Percentiles rank a stretch among this genome's conserved stretches.
Conservation (phyloP, 129 eudicot species). For the Artemisia argyi region DNA sequence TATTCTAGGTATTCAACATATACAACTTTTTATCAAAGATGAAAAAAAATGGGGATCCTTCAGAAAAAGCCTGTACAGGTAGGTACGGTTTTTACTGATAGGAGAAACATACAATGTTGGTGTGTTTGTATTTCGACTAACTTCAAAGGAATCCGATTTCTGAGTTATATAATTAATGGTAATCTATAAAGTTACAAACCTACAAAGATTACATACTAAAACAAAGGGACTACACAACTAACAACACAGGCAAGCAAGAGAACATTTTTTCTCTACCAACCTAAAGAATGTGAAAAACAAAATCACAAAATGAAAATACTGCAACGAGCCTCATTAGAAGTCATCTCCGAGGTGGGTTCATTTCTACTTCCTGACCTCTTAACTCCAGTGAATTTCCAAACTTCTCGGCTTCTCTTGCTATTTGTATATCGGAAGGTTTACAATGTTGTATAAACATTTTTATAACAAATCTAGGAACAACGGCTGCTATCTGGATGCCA, state of each 20-base stretch:
- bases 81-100: conserved; percentile 12
- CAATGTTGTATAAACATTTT: conserved; percentile 51
- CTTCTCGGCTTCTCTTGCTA: conserved; percentile 91
- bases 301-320: conserved; percentile 8
- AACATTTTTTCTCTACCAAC: conserved; percentile 33
- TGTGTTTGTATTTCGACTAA: conserved; percentile 26
- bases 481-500: conserved; percentile 52
- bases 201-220: conserved; percentile 24
- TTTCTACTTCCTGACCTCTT: conserved; percentile 55
- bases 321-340: conserved; percentile 16
- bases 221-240: conserved; percentile 25
- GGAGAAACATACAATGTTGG: conserved; percentile 18
- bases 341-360: conserved; percentile 57
- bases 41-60: neutral
- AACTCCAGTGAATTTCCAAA: conserved; percentile 48
- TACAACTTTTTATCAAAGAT: too few species aligned
- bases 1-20: too few species aligned
- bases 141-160: conserved; percentile 13
- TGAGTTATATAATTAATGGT: conserved; percentile 29
- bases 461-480: conserved; percentile 75
- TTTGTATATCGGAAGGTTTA: conserved; percentile 75
- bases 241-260: conserved; percentile 32
- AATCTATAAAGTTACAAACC: conserved; percentile 37
- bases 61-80: neutral
- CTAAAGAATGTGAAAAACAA: conserved; percentile 41